Evolutionary conservation across 2,329 filamentous ascomycete genomes (phyloP), one percentile per base, ranked within the genome.

Genomic region (Cladobotryum protrusum): DNA sequence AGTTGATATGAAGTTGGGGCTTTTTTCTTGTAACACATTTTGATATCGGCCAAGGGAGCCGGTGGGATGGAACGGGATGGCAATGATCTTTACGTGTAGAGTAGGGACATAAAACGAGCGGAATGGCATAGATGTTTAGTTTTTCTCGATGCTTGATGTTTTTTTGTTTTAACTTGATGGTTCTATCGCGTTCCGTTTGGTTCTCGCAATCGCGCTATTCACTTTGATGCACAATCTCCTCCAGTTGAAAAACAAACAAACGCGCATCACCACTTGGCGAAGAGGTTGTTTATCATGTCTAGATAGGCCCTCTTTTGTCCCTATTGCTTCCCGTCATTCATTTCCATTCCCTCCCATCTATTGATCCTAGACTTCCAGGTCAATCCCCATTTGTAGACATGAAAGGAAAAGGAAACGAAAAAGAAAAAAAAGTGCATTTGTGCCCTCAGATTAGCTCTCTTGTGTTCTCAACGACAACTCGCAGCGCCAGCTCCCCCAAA

Each of bases 401-500:
- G 45, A 19, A 13, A 6, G 33, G 13, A 17, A 49, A 13, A 43
- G 20, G 35, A 29, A 34, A 35, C n/a, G 15, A 49, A 20, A 45
- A 32, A 14, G 14, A 49, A 41, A 45, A 20, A 35, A 45, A 48
- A 43, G 40, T 43, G 45, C 34, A 49, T 13, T 20, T n/a, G 11
- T 40, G 61, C 74, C 74, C 74, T 77, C 74, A 77, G 74, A 77
- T 76, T 75, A 77, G 74, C 74, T 77, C 74, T 77, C 74, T 72
- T 67, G 60, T 65, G 72, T 77, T 77, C 74, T 75, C 74, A 77
- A 52, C 54, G 72, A 67, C 72, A 76, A 76, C 73, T 57, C 72
- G 66, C 62, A 57, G 54, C 50, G 32, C 19, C 37, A 12, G 15
- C 37, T 17, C 37, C 15, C 7, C 17, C 3, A n/a, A n/a, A n/a